Base-by-base conservation (phyloP, 2,329 filamentous ascomycete genomes). In the Aspergillus sp. region DNA sequence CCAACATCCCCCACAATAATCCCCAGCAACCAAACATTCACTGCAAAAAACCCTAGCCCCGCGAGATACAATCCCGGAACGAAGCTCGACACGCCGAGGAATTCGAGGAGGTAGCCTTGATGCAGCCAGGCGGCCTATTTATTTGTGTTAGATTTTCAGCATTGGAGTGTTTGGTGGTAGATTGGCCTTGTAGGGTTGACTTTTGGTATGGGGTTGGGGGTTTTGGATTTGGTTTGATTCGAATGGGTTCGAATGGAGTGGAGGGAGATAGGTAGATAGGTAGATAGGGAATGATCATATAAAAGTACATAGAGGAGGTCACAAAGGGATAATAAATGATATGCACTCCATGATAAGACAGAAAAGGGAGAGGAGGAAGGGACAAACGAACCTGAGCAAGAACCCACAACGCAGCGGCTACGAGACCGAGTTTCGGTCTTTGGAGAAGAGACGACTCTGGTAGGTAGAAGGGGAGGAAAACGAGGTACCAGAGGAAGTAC, bases 401-500 rank as follows among this genome's bases (percentile, higher is more conserved):
- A 0, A 96, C 77, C 95, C 95, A 99, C 4, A 93, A 77, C 1
- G 78, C 67, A 6, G 91, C 79, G 0, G 90, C 90, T 0, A 80
- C 67, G 1, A 90, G 60, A 1, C 95, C 95, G 3, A 89, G 76
- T 6, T 71, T 69, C 0, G 85, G 85, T 2, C 78, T 81, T 4
- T 74, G 77, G 0, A 96, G 77, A 14, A 97, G 82, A 0, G 89
- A 89, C 0, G 93, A 97, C 42, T 79, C 79, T 0, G 94, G 92
- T 0, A 99, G 87, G 73, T 97, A 96, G 53, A 97, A 88, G 0
- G 95, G 95, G 2, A 98, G 81, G 67, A 99, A 91, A 65, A 97
- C 86, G 77, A 97, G 88, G 77, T 99, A 98, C 95, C 95, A 99
- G 53, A 99, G 85, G 75, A 99, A 99, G 75, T 99, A 99, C 92